phyloP scores from a whole-genome alignment of 2,329 filamentous ascomycete genomes.

The Fusarium paranaense region DNA sequence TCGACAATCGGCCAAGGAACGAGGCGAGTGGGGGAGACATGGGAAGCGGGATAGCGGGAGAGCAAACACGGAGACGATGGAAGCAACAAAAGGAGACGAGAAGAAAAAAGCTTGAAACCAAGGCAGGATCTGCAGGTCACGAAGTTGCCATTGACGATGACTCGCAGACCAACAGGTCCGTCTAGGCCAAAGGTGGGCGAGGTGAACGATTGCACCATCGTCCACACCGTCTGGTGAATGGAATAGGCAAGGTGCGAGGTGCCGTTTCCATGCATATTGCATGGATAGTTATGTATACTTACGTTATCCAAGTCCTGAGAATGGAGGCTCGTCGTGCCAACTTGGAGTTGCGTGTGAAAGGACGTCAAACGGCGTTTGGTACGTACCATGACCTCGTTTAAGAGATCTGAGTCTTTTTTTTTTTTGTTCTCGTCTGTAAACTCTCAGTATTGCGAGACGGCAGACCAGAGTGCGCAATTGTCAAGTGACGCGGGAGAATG shows the following conservation, averaged over 20 bases:
- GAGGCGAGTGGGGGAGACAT: conserved; percentile 1
- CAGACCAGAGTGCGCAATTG: neutral
- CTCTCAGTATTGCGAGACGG: neutral
- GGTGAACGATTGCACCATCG: conserved; percentile 38
- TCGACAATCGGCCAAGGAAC: neutral
- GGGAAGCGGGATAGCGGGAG: neutral
- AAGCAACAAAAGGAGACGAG: conserved; percentile 4
- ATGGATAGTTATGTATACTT: conserved; percentile 35
- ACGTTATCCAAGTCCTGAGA: conserved; percentile 33
- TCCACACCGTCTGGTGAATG: conserved; percentile 32
- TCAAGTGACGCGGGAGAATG: neutral
- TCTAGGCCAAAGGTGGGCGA: conserved; percentile 27
- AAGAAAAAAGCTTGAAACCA: conserved; percentile 36
- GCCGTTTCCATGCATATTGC: conserved; percentile 30
- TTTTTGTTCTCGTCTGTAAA: neutral
- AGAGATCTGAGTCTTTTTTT: neutral
- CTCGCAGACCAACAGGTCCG: conserved; percentile 35
- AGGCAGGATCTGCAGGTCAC: conserved; percentile 42
- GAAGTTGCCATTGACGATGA: conserved; percentile 41
- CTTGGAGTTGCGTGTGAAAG: conserved; percentile 15
- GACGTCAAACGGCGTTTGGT: neutral
- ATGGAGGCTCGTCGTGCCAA: conserved; percentile 26
- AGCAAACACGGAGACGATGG: neutral
- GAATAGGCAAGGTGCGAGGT: conserved; percentile 35
- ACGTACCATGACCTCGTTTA: neutral